A percentile compares a stretch with the other conserved stretches of the same genome.
phyloP scores from a whole-genome alignment of 139 green algal species.

The Tetradesmus lagerheimii region DNA sequence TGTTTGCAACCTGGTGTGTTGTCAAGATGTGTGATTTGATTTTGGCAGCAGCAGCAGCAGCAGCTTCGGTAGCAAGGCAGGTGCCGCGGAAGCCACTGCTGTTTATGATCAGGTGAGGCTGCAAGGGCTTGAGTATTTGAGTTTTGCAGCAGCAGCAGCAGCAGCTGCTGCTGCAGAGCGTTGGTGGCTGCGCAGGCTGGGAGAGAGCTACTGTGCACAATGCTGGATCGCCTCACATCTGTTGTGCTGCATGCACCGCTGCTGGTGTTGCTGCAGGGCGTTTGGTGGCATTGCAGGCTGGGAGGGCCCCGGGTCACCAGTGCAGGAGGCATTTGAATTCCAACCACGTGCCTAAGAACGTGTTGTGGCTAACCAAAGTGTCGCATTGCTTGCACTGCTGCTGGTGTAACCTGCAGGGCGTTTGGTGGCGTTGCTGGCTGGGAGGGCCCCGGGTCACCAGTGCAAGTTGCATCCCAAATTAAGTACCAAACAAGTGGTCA shows the following conservation, averaged over 20 bases:
- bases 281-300: background rate
- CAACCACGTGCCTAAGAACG: too few species aligned
- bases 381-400: too few species aligned
- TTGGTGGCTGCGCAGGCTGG: background rate
- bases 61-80: constrained; percentile 65
- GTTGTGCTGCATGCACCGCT: background rate
- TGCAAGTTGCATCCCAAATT: too few species aligned
- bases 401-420: constrained; percentile 49
- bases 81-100: constrained; percentile 92
- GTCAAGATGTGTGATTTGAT: too few species aligned
- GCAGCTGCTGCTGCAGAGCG: background rate
- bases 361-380: too few species aligned
- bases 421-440: constrained; percentile 94
- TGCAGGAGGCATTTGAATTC: too few species aligned
- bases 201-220: too few species aligned
- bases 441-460: constrained; percentile 83
- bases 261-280: background rate
- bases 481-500: too few species aligned
- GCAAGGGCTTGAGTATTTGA: too few species aligned
- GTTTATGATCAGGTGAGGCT: constrained; percentile 58
- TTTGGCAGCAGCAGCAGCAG: too few species aligned
- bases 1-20: too few species aligned
- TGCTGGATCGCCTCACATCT: too few species aligned
- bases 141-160: background rate
- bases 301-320: background rate